Evolutionary conservation across 257 asterid genomes (phyloP), one percentile per base, ranked within the genome.

Genomic region (Rehmannia glutinosa): DNA sequence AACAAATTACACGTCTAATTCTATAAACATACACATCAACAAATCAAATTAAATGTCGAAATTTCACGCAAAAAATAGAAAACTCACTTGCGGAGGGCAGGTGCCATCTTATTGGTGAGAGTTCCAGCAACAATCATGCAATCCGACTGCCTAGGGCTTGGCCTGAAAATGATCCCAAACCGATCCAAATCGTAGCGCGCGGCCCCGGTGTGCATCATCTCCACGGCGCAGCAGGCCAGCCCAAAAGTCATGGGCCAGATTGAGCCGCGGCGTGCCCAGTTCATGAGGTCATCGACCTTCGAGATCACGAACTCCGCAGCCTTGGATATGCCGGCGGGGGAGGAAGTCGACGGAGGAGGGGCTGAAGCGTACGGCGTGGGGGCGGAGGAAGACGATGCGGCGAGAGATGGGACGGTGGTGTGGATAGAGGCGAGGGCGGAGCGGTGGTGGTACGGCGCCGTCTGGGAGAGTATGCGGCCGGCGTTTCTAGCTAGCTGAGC

Each of bases 171-270:
- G 8, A 93, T 83, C 28, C 98, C 98, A 63, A 90, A 93, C 3
- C 98, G 87, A 75, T 93, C 98, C 82, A 90, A 82, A 74, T 93
- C 98, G 73, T 90, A 93, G 10, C 98, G 88, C 43, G 98, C 95
- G 27, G 97, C 97, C 3, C 98, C 98, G 43, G 98, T 84, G 67
- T 93, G 98, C 96, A 93, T 93, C 96, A 93, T 93, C 80, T 93
- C 98, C 23, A 93, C 97, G 16, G 98, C 98, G 75, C 98, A 93
- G 72, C 98, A 93, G 52, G 98, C 97, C 32, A 93, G 73, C 0
- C 98, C 98, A 36, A 93, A 93, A 0, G 98, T 90, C 98, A 93
- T 88, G 68, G 98, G 98, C 98, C 97, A 93, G 68, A 93, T 90
- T 35, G 98, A 93, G 12, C 98, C 97, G 11, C 86, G 85, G 19